Evolutionary conservation across 140 eudicot species (phyloP).

Genomic region (Cichorium intybus): DNA sequence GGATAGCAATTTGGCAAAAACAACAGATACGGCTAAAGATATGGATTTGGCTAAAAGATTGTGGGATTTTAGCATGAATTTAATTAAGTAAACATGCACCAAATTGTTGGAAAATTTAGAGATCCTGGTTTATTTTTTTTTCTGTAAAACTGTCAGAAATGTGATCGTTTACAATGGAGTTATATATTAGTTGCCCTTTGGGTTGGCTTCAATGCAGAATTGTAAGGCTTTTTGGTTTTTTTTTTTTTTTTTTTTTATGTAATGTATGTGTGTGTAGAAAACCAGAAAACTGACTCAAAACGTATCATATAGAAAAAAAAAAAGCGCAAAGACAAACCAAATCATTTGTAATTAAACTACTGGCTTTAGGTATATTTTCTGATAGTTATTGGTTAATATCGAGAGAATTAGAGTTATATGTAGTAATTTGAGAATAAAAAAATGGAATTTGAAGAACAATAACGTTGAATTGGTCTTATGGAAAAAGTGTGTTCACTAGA

Average conservation of each 20-base stretch:
- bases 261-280: background rate
- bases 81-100: constrained; percentile 31
- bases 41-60: constrained; percentile 54
- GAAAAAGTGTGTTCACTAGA: no score
- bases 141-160: background rate
- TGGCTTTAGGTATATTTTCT: no score
- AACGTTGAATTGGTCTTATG: no score
- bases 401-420: no score
- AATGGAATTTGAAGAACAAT: no score
- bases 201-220: no score
- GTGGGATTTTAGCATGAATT: constrained; percentile 72
- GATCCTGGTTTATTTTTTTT: background rate
- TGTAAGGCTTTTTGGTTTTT: background rate
- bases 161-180: background rate
- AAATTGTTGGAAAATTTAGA: background rate
- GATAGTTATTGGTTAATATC: no score
- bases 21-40: constrained; percentile 42
- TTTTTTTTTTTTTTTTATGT: no score
- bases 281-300: no score
- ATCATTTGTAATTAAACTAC: background rate
- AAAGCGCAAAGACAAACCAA: background rate
- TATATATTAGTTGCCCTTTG: no score
- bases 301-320: no score
- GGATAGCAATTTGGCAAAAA: constrained; percentile 65
- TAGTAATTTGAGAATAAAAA: no score